Base-by-base conservation (phyloP, 169 alveolate genomes). In the Cyclospora cayetanensis region DNA sequence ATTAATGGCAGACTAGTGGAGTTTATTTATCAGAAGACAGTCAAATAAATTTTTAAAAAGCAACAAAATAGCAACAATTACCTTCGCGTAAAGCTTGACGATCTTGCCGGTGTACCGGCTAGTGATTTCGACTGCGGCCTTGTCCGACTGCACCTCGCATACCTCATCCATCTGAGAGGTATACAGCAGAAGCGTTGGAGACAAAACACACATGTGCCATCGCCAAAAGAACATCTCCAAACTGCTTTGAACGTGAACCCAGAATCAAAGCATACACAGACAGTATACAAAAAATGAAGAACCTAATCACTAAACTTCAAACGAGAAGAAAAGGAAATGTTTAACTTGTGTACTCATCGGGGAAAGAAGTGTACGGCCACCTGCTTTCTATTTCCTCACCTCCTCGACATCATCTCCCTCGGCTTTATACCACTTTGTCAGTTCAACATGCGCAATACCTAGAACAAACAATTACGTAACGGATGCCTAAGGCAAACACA, bases 41-140 rank as follows among this genome's bases (percentile, higher is more conserved):
- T n/a, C n/a, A n/a, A n/a, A n/a, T n/a, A n/a, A n/a, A n/a, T 46
- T 34, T 34, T 68, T 12, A 34, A 68, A 0, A 34, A 5, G 50
- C 41, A 68, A 5, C 34, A 3, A 9, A 68, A 5, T 9, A 1
- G 37, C 82, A n/a, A n/a, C n/a, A n/a, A n/a, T 4, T 34, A 93
- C 97, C 60, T 95, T 90, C 53, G 94, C 97, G 92, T 96, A 94
- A 25, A 97, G 90, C 85, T 97, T 97, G 82, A 96, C 97, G 63
- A 98, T 95, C 60, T 95, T 93, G n/a, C 99, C 99, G 53, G 96
- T 95, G 92, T 95, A 96, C 37, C 97, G 96, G 46, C 98, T 95
- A 37, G 99, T 98, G 93, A 98, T 98, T 85, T 98, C 97, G 15
- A 98, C 99, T 35, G 98, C 98, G 34, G 98, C 97, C 92, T 98